A percentile compares a stretch with the other conserved stretches of the same genome.
These are phyloP conservation scores for Trichoderma simmonsii DNA, from an alignment of 2,329 filamentous ascomycete species.

Conservation along the genomic window DNA sequence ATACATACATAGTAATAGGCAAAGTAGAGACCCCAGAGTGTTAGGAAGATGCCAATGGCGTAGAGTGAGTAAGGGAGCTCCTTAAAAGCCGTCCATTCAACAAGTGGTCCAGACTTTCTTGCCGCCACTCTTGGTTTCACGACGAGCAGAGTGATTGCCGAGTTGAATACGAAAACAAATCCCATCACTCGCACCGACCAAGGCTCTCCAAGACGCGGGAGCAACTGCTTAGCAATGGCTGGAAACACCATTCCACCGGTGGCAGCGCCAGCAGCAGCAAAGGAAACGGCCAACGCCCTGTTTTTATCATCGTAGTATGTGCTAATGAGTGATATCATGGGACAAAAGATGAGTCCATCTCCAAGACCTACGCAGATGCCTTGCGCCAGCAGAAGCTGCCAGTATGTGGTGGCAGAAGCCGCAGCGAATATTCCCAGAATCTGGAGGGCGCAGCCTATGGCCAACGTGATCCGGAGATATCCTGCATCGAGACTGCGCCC, in stretches of 20 bases:
- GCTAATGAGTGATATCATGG: slow-evolving; percentile 61
- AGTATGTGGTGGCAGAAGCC: slow-evolving; percentile 47
- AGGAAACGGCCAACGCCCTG: slow-evolving; percentile 58
- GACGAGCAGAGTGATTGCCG: not conserved
- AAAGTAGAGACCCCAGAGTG: not conserved
- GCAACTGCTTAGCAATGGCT: slow-evolving; percentile 28
- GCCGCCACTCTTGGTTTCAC: not conserved
- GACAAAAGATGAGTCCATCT: slow-evolving; percentile 62
- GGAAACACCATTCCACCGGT: slow-evolving; percentile 60
- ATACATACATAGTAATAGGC: not conserved
- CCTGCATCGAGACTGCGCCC: slow-evolving; percentile 54
- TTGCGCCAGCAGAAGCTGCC: slow-evolving; percentile 55
- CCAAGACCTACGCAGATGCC: slow-evolving; percentile 57
- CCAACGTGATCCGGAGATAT: slow-evolving; percentile 45
- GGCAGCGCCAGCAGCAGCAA: slow-evolving; percentile 58
- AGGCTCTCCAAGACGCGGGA: slow-evolving; percentile 33
- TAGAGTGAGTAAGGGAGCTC: not conserved
- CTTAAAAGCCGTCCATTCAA: not conserved
- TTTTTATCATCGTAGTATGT: slow-evolving; percentile 59
- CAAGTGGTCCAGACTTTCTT: not conserved
- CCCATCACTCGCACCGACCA: not conserved
- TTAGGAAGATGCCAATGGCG: not conserved
- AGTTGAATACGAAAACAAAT: not conserved
- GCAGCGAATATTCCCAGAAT: slow-evolving; percentile 42
- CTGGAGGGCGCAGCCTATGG: slow-evolving; percentile 41